Conservation (phyloP, 2,329 filamentous ascomycete species). For the Xylariaceae sp. region DNA sequence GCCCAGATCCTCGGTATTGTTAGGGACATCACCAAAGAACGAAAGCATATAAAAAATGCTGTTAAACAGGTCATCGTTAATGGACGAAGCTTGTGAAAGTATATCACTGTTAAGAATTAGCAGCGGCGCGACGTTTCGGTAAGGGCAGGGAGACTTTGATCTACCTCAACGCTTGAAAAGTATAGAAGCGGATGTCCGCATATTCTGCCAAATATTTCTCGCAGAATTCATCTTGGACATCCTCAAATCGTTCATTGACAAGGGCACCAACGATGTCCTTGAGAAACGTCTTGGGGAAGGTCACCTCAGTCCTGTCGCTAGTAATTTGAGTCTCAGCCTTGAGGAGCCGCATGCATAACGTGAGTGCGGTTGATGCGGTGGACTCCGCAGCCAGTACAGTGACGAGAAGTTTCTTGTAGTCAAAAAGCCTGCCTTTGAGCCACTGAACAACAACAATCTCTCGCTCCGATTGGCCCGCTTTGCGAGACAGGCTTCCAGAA, state of each 20-base stretch:
- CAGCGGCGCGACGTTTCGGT: not conserved
- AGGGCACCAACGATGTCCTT: conserved; percentile 60
- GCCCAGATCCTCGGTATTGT: conserved; percentile 60
- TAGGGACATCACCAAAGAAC: conserved; percentile 66
- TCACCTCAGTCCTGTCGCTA: conserved; percentile 58
- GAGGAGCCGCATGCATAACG: conserved; percentile 75
- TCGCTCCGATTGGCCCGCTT: conserved; percentile 63
- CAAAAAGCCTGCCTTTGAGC: conserved; percentile 69
- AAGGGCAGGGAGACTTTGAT: conserved; percentile 27
- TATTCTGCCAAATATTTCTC: conserved; percentile 74
- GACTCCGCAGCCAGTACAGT: conserved; percentile 59
- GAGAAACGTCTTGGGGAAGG: conserved; percentile 67
- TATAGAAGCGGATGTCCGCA: conserved; percentile 81
- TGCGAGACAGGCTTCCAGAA: conserved; percentile 64
- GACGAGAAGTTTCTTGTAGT: conserved; percentile 64
- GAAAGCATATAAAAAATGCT: conserved; percentile 60
- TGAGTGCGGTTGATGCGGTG: conserved; percentile 67
- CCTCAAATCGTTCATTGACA: conserved; percentile 53
- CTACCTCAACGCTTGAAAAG: conserved; percentile 71
- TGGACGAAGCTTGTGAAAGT: conserved; percentile 30
- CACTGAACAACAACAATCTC: conserved; percentile 71
- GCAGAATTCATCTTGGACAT: conserved; percentile 66
- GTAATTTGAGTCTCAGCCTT: conserved; percentile 70
- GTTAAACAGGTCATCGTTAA: conserved; percentile 44
- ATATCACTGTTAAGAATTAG: conserved; percentile 25